Evolutionary conservation across 2,329 filamentous ascomycete species (phyloP).

Genomic region (Polychaeton citri): DNA sequence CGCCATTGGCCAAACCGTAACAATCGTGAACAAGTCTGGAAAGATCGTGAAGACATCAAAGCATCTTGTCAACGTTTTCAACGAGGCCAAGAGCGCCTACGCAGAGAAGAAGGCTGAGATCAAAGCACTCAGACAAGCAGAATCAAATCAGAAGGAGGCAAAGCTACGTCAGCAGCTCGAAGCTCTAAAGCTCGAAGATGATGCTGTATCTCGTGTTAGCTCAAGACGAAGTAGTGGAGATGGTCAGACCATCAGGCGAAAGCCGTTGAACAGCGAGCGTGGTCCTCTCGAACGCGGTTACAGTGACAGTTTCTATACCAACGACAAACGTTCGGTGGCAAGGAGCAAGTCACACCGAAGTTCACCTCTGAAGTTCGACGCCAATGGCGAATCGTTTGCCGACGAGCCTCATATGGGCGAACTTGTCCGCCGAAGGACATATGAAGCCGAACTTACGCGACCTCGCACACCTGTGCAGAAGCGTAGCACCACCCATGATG

Average conservation of each 20-base stretch:
- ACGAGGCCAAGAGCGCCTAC: constrained; percentile 80
- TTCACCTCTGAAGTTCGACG: constrained; percentile 18
- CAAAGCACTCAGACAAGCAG: constrained; percentile 52
- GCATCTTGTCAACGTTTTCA: constrained; percentile 79
- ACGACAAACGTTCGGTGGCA: constrained; percentile 17
- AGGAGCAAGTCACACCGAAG: constrained; percentile 9
- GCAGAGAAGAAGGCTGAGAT: constrained; percentile 76
- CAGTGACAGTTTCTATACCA: constrained; percentile 32
- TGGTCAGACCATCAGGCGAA: constrained; percentile 6
- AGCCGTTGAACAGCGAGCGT: constrained; percentile 9
- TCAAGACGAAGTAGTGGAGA: constrained; percentile 12
- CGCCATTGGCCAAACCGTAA: constrained; percentile 58
- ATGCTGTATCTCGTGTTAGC: constrained; percentile 10
- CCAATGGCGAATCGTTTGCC: constrained; percentile 7
- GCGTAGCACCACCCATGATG: constrained; percentile 27
- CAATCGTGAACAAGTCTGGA: constrained; percentile 80
- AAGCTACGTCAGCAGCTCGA: constrained; percentile 47
- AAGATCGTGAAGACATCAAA: constrained; percentile 87
- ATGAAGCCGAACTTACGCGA: constrained; percentile 12
- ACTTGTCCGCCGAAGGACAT: constrained; percentile 30
- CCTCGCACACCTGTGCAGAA: constrained; percentile 8
- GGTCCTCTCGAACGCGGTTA: constrained; percentile 30
- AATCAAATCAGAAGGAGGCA: constrained; percentile 25
- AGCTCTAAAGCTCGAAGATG: constrained; percentile 32
- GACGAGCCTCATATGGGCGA: constrained; percentile 22